Evolutionary conservation across 106 monocot species (phyloP).

Genomic region (Dendrobium huoshanense): DNA sequence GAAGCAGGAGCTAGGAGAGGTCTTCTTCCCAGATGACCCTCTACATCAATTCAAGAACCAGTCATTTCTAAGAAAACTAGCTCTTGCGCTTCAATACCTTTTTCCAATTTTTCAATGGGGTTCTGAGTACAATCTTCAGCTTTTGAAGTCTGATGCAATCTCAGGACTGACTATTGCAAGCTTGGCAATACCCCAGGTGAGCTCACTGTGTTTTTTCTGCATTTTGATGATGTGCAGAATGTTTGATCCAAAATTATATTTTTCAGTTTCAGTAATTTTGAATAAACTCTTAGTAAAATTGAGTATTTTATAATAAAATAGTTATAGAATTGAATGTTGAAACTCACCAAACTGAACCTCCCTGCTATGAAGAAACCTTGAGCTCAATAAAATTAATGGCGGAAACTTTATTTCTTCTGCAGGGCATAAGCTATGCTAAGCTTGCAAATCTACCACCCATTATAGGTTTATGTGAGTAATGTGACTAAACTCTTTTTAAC

Average conservation of each 20-base stretch:
- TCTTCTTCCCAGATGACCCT: constrained; percentile 80
- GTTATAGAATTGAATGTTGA: too few relatives aligned
- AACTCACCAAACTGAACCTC: too few relatives aligned
- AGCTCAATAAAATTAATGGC: not conserved
- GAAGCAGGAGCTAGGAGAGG: constrained; percentile 51
- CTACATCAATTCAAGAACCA: constrained; percentile 80
- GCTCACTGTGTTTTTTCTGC: not conserved
- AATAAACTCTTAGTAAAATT: too few relatives aligned
- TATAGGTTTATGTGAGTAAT: constrained; percentile 75
- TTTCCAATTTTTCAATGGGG: constrained; percentile 91
- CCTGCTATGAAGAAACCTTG: too few relatives aligned
- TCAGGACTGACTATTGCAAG: constrained; percentile 95
- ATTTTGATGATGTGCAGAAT: not conserved
- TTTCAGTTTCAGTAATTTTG: not conserved
- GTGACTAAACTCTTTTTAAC: not conserved
- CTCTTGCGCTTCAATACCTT: constrained; percentile 61
- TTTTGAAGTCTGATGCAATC: constrained; percentile 66
- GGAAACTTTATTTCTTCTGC: constrained; percentile 8
- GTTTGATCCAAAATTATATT: not conserved
- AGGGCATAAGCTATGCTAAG: constrained; percentile 97
- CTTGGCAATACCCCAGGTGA: constrained; percentile 77
- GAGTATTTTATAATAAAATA: too few relatives aligned
- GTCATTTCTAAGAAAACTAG: constrained; percentile 28
- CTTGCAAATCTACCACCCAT: constrained; percentile 84
- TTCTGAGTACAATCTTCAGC: constrained; percentile 49